A percentile compares a stretch with the other conserved stretches of the same genome.
These are phyloP conservation scores for Candida piceae DNA, from an alignment of 805 yeast genomes.

Conservation along the genomic window DNA sequence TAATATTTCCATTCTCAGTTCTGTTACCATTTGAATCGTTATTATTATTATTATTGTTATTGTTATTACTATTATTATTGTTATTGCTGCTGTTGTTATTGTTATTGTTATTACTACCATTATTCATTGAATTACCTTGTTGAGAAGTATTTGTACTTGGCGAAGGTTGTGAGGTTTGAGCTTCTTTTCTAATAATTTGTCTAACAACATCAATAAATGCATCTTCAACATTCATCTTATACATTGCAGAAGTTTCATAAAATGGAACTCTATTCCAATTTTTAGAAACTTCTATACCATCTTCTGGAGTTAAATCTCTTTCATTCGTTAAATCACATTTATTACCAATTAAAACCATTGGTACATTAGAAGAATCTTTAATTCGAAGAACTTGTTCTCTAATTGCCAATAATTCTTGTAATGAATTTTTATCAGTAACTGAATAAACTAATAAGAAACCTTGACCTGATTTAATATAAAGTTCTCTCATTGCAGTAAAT, in stretches of 20 bases:
- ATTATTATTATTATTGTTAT: no score
- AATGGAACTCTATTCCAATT: constrained; percentile 89
- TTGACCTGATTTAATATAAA: constrained; percentile 81
- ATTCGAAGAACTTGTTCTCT: constrained; percentile 81
- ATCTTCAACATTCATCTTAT: constrained; percentile 83
- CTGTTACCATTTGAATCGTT: no score
- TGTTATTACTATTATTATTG: no score
- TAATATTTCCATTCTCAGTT: no score
- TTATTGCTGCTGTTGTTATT: no score
- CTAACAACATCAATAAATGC: constrained; percentile 85
- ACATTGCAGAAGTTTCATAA: constrained; percentile 91
- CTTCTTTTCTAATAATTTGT: constrained; percentile 78
- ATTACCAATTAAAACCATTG: constrained; percentile 88
- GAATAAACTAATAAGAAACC: constrained; percentile 60
- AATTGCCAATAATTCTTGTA: constrained; percentile 71
- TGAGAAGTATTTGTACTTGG: constrained; percentile 5
- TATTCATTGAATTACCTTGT: neutral
- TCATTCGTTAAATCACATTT: constrained; percentile 80
- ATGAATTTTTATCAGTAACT: constrained; percentile 57
- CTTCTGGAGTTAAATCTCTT: constrained; percentile 71
- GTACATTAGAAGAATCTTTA: constrained; percentile 71
- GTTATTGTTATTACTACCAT: neutral
- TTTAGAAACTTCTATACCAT: constrained; percentile 78
- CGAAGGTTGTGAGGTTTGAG: constrained; percentile 16
- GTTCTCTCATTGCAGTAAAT: constrained; percentile 91